Evolutionary conservation across 495 filamentous ascomycete species (phyloP).

Genomic region (Podospora didyma): DNA sequence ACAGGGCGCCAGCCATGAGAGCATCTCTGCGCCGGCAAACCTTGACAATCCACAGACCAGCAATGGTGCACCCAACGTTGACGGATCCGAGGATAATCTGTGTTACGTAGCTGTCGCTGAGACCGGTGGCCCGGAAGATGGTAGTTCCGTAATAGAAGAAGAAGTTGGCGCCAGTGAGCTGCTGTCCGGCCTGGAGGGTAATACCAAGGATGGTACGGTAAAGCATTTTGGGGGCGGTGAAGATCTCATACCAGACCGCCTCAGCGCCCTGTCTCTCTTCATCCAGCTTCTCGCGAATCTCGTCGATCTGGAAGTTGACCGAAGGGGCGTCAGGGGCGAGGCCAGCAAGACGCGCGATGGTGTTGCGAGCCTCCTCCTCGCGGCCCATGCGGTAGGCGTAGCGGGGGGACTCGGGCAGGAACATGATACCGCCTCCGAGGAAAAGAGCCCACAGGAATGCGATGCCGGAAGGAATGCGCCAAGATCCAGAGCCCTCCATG

Average conservation of each 20-base stretch:
- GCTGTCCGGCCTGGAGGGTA: slow-evolving; percentile 67
- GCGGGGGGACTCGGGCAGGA: slow-evolving; percentile 71
- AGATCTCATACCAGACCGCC: slow-evolving; percentile 60
- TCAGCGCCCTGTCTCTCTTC: slow-evolving; percentile 57
- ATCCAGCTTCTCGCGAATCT: slow-evolving; percentile 67
- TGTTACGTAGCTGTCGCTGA: slow-evolving; percentile 65
- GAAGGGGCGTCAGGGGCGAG: slow-evolving; percentile 58
- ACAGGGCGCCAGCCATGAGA: slow-evolving; percentile 61
- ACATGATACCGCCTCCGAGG: slow-evolving; percentile 64
- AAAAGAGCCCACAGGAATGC: slow-evolving; percentile 73
- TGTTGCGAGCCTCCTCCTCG: slow-evolving; percentile 60
- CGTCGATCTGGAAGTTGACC: slow-evolving; percentile 64
- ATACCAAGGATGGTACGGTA: slow-evolving; percentile 69
- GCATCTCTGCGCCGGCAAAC: slow-evolving; percentile 63
- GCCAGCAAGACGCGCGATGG: slow-evolving; percentile 69
- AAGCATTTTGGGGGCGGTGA: slow-evolving; percentile 69
- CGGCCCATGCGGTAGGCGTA: slow-evolving; percentile 63
- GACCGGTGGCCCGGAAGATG: slow-evolving; percentile 65
- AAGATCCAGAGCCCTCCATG: slow-evolving; percentile 52
- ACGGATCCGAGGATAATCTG: slow-evolving; percentile 71
- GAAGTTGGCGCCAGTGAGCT: slow-evolving; percentile 71
- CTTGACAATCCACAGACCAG: slow-evolving; percentile 70
- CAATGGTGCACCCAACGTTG: slow-evolving; percentile 70
- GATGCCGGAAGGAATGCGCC: slow-evolving; percentile 79
- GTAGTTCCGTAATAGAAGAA: slow-evolving; percentile 80